Base-by-base conservation (phyloP, 441 rosid genomes). In the Eugenia klotzschiana region DNA sequence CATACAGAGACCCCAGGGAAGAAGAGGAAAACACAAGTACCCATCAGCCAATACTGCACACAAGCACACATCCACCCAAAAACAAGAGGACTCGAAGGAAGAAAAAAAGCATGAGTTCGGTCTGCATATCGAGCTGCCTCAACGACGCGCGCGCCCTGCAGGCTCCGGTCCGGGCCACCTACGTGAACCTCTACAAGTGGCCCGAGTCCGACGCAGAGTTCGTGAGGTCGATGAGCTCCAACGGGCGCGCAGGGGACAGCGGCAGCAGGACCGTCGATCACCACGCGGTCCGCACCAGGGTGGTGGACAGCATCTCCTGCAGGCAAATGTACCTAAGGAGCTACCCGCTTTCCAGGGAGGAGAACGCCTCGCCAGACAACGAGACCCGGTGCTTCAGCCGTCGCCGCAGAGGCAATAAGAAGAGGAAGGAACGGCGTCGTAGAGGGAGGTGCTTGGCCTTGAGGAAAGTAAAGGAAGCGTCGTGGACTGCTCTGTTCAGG, bases 201-300 rank as follows among this genome's bases (percentile, higher is more conserved):
- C 96, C 98, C 54, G 98, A 94, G 79, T 93, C 99, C 8, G 98
- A 96, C 80, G 93, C 91, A 0, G 99, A 96, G 93, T 93, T 96
- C 54, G 94, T 93, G 37, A 90, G 93, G 51, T 92, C 99, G 8
- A 88, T 91, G 53, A 88, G 74, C 74, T 29, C 43, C 74, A 64
- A 8, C 6, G n/a, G 74, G 43, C 43, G n/a, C 7, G 43, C 74
- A 18, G 74, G 74, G 40, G 72, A 58, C 72, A 2, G 43, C 26
- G 5, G 74, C 13, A n/a, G 74, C 43, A 64, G 74, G 74, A 18
- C 43, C n/a, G 12, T 33, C n/a, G 84, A 60, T 25, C 91, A 87
- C 49, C 86, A 81, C n/a, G 7, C 5, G 74, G 20, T 33, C 69
- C 90, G 84, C 57, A 90, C 96, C 6, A 92, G 97, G 57, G 96